phyloP scores from a whole-genome alignment of 148 eudicot genomes.

The Rhododendron simsii region DNA sequence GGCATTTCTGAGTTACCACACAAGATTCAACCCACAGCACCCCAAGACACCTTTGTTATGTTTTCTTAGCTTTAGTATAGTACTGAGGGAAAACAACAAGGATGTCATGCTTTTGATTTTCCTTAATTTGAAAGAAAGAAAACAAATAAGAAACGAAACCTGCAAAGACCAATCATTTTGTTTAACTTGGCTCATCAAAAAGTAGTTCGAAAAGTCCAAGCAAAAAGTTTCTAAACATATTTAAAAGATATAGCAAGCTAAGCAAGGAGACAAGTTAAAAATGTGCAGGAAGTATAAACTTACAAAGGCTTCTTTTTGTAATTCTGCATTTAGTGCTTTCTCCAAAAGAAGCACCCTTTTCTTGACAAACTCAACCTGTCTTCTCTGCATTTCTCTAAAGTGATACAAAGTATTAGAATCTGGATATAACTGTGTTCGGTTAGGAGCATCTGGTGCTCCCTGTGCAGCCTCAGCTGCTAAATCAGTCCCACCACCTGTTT shows the following conservation, averaged over 20 bases:
- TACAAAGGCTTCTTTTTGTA: slow-evolving; percentile 56
- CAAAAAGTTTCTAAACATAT: not conserved
- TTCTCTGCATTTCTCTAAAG: slow-evolving; percentile 93
- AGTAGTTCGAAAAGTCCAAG: not conserved
- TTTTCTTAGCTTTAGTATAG: not conserved
- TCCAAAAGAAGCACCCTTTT: slow-evolving; percentile 86
- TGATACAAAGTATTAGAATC: slow-evolving; percentile 50
- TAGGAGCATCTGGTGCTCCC: slow-evolving; percentile 42
- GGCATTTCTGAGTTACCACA: not conserved
- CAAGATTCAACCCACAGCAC: not conserved
- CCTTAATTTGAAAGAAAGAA: not conserved
- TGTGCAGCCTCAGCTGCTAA: slow-evolving; percentile 35
- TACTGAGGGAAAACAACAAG: not conserved
- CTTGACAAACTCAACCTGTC: slow-evolving; percentile 84
- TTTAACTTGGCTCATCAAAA: not conserved
- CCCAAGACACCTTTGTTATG: not conserved
- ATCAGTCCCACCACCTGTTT: slow-evolving; percentile 37
- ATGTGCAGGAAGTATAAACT: slow-evolving; percentile 23
- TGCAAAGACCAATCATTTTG: not conserved
- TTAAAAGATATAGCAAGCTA: not conserved
- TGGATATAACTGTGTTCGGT: slow-evolving; percentile 25
- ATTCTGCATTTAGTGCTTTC: slow-evolving; percentile 73
- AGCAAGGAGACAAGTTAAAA: not conserved
- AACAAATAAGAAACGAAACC: not conserved
- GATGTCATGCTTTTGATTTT: slow-evolving; percentile 1